A percentile compares a stretch with the other conserved stretches of the same genome.
phyloP scores from a whole-genome alignment of 148 eudicot species.

The Vaccinium corymbosum region DNA sequence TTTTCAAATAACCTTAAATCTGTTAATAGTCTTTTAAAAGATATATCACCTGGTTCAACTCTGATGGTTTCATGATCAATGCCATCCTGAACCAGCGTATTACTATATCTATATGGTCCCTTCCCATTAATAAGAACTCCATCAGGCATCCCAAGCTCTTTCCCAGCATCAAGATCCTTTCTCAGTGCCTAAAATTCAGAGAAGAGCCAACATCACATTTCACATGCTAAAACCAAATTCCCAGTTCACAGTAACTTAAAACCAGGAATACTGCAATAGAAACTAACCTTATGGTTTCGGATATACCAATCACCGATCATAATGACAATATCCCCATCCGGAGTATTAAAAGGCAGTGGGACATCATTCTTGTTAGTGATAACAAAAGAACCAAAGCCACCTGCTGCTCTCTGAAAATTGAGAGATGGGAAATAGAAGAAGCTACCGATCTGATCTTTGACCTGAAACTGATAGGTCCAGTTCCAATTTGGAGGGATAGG shows the following conservation, averaged over 20 bases:
- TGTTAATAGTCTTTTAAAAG: not conserved
- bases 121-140: slow-evolving; percentile 96
- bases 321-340: slow-evolving; percentile 10
- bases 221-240: not conserved
- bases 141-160: slow-evolving; percentile 91
- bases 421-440: slow-evolving; percentile 14
- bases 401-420: slow-evolving; percentile 11
- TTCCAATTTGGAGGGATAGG: slow-evolving; percentile 13
- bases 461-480: slow-evolving; percentile 15
- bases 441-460: slow-evolving; percentile 13
- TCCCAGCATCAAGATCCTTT: slow-evolving; percentile 67
- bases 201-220: not conserved
- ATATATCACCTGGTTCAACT: slow-evolving; percentile 69
- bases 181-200: slow-evolving; percentile 62
- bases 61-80: slow-evolving; percentile 77
- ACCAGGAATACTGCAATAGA: not conserved
- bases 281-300: slow-evolving; percentile 10
- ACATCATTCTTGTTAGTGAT: not conserved
- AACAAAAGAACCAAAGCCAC: slow-evolving; percentile 6
- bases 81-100: slow-evolving; percentile 79
- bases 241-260: not conserved
- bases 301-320: slow-evolving; percentile 13
- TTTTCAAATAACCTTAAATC: not conserved
- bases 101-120: slow-evolving; percentile 89
- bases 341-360: not conserved